These are phyloP conservation scores for Kodamaea nitidulidarum DNA, from an alignment of 805 yeast species.

Conservation along the genomic window DNA sequence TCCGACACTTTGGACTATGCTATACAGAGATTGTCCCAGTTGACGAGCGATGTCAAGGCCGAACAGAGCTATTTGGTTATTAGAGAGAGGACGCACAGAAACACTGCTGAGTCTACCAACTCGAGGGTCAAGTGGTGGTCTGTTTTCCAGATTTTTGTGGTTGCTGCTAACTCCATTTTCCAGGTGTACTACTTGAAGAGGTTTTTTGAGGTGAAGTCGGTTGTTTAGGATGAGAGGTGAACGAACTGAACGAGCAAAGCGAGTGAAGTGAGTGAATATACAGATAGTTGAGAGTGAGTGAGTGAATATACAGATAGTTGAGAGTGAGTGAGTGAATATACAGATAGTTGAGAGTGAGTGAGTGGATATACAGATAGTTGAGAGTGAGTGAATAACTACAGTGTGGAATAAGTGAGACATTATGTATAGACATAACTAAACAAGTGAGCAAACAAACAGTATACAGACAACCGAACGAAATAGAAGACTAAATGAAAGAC, in stretches of 20 bases:
- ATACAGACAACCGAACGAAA: too few species aligned
- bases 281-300: too few species aligned
- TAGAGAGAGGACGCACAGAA: constrained; percentile 96
- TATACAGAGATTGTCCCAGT: constrained; percentile 66
- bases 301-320: too few species aligned
- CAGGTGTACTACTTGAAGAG: constrained; percentile 92
- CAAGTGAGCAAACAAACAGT: too few species aligned
- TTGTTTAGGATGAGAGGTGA: constrained; percentile 53
- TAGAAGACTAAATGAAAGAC: too few species aligned
- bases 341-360: too few species aligned
- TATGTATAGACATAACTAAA: too few species aligned
- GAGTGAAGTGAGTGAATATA: too few species aligned
- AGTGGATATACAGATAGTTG: too few species aligned
- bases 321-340: too few species aligned
- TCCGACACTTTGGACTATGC: constrained; percentile 80
- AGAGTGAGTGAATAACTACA: too few species aligned
- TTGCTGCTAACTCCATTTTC: constrained; percentile 80
- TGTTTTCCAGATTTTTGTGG: constrained; percentile 81
- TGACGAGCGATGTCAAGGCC: constrained; percentile 82
- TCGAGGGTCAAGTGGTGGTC: constrained; percentile 99
- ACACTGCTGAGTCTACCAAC: constrained; percentile 96
- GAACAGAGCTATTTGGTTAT: constrained; percentile 91
- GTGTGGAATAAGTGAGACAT: too few species aligned
- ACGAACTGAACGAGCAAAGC: not conserved
- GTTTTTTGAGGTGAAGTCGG: constrained; percentile 91